Conservation (phyloP, 805 yeast species). For the Cyberlindnera maclurae region DNA sequence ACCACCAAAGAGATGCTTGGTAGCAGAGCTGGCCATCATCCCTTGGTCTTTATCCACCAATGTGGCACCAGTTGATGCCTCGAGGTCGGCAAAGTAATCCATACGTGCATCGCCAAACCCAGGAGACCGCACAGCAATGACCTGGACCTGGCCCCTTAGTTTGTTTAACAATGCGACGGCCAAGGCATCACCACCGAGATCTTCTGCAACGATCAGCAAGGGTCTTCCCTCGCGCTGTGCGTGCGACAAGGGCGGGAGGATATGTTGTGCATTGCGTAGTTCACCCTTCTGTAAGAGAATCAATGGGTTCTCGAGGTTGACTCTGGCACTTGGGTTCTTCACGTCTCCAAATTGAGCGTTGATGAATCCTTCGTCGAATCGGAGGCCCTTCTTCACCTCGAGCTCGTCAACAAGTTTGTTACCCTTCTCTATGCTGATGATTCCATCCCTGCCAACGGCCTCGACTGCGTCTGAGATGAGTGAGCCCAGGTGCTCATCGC, state of each 20-base stretch:
- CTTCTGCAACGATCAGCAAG: constrained; percentile 88
- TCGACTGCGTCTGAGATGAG: constrained; percentile 94
- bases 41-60: constrained; percentile 83
- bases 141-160: constrained; percentile 96
- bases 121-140: constrained; percentile 96
- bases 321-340: constrained; percentile 87
- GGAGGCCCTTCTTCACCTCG: constrained; percentile 97
- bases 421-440: constrained; percentile 95
- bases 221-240: constrained; percentile 94
- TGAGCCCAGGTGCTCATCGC: constrained; percentile 87
- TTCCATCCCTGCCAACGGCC: constrained; percentile 98
- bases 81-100: constrained; percentile 92
- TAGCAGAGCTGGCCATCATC: constrained; percentile 91
- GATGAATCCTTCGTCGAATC: constrained; percentile 95
- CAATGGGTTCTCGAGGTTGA: constrained; percentile 91
- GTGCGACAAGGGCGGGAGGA: constrained; percentile 86
- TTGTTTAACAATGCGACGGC: constrained; percentile 97
- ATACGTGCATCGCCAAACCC: constrained; percentile 99
- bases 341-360: constrained; percentile 80
- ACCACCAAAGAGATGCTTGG: constrained; percentile 82
- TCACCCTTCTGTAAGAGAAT: constrained; percentile 43
- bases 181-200: constrained; percentile 94
- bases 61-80: constrained; percentile 91
- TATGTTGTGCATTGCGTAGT: constrained; percentile 31
- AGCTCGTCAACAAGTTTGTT: constrained; percentile 94